A percentile compares a stretch with the other conserved stretches of the same genome.
phyloP scores from a whole-genome alignment of 2,329 filamentous ascomycete genomes.

The Parasarocladium wereldwijsianum region DNA sequence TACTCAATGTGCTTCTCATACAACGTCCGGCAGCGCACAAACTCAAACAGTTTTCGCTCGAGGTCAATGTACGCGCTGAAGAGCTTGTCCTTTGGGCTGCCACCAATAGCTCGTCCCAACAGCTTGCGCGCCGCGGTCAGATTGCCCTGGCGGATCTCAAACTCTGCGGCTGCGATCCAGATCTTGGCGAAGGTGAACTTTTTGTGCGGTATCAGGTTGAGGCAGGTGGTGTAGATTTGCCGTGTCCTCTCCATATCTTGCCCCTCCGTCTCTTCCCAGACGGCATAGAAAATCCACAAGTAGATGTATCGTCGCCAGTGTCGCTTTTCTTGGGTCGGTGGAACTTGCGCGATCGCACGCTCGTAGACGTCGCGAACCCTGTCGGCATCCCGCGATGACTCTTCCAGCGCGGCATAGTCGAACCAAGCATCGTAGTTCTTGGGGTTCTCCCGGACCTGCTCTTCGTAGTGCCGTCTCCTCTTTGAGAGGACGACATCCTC shows the following conservation, averaged over 20 bases:
- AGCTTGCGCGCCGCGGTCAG: constrained; percentile 73
- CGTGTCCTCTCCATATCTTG: constrained; percentile 65
- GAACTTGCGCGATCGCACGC: constrained; percentile 85
- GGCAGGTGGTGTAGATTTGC: constrained; percentile 81
- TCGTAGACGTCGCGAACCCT: constrained; percentile 88
- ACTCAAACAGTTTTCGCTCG: constrained; percentile 89
- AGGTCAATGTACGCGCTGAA: constrained; percentile 90
- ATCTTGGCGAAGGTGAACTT: constrained; percentile 96
- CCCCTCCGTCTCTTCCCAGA: constrained; percentile 84
- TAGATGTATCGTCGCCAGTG: constrained; percentile 98
- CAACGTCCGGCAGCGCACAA: constrained; percentile 74
- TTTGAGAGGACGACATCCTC: constrained; percentile 96
- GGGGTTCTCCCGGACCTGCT: constrained; percentile 81
- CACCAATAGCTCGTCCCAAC: constrained; percentile 77
- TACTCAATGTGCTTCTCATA: constrained; percentile 92
- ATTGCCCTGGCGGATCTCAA: constrained; percentile 79
- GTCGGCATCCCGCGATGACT: constrained; percentile 67
- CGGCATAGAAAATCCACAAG: constrained; percentile 91
- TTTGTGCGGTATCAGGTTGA: constrained; percentile 84
- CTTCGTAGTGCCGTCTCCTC: constrained; percentile 82
- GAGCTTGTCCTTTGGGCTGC: constrained; percentile 90
- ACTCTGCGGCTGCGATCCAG: constrained; percentile 87
- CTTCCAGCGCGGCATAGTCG: constrained; percentile 83
- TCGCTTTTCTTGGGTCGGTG: constrained; percentile 88
- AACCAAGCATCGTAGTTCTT: constrained; percentile 98